Evolutionary conservation across 139 green algal genomes (phyloP), one percentile per base, ranked within the genome.

Genomic region (Chlamydomonas incerta): DNA sequence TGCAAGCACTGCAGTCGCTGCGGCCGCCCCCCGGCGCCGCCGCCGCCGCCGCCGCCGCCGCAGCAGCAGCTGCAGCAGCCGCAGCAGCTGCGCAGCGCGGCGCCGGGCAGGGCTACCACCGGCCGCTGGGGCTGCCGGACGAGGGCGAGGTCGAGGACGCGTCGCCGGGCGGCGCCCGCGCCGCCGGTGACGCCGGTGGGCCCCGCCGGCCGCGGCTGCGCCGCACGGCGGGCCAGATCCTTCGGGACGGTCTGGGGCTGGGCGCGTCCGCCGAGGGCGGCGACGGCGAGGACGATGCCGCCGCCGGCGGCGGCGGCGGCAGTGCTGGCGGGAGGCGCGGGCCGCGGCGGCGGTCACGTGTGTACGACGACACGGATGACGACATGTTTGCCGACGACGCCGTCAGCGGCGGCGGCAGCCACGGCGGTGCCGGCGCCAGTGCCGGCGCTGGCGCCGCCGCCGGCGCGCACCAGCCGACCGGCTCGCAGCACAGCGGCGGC

Each of bases 291-390:
- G 41, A 50, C 41, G 41, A 50, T 8, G 33, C 33, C 1, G 33
- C 18, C 0, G 34, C 33, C 33, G 67, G 17, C 34, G 67, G 10
- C 33, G 66, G 13, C 15, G 31, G 15, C 33, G 66, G 13, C 31
- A n/a, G 6, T 8, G 73, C 20, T 15, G 72, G 35, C 47, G 46
- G 29, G 9, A 14, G 73, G 24, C 50, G 50, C n/a, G 14, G 62
- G 26, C 26, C 26, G 18, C 63, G 63, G 18, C 63, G 31, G 17
- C 67, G 23, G 31, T 37, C 47, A 9, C 79, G n/a, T 28, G 79
- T 75, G 63, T 85, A 75, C 50, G 63, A 68, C 47, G 79, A 74
- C 47, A 85, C 79, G 0, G 79, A 85, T 73, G 41, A 74, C 37
- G 63, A 84, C 65, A 52, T 67, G 65, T 85, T 72, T 67, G 62